phyloP scores from a whole-genome alignment of 1,284 basidiomycete genomes.

The Peniophora sp. region DNA sequence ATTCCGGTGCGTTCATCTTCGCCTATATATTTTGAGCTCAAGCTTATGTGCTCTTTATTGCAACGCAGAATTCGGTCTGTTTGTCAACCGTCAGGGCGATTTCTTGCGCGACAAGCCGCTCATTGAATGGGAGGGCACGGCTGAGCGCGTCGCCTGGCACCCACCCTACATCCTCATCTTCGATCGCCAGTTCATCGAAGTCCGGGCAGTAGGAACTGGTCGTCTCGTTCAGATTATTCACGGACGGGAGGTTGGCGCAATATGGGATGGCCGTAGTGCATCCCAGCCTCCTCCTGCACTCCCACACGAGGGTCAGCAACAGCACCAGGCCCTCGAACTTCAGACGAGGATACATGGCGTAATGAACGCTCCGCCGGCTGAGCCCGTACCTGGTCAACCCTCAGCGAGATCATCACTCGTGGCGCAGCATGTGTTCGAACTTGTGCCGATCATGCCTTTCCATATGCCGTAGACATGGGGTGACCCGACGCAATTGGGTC shows the following conservation, averaged over 20 bases:
- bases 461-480: no score
- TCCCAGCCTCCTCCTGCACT: constrained; percentile 27
- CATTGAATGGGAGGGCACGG: constrained; percentile 94
- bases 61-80: constrained; percentile 78
- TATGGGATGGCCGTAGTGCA: constrained; percentile 78
- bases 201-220: constrained; percentile 81
- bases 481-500: no score
- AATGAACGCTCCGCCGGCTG: constrained; percentile 45
- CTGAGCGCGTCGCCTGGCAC: constrained; percentile 82
- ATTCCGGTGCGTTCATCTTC: constrained; percentile 61
- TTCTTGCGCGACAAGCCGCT: constrained; percentile 66
- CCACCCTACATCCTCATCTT: constrained; percentile 88
- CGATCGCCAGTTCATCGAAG: constrained; percentile 88
- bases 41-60: constrained; percentile 11
- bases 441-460: no score
- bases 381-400: constrained; percentile 25
- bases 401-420: constrained; percentile 29
- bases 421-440: constrained; percentile 73
- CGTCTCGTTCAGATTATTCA: constrained; percentile 86
- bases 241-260: constrained; percentile 74
- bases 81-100: constrained; percentile 83
- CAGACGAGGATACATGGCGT: constrained; percentile 72
- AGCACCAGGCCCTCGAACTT: constrained; percentile 42
- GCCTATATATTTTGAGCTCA: neutral
- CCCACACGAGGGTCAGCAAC: constrained; percentile 30